A percentile compares a stretch with the other conserved stretches of the same genome.
phyloP scores from a whole-genome alignment of 2,329 filamentous ascomycete genomes.

The Cladosporium sp. region DNA sequence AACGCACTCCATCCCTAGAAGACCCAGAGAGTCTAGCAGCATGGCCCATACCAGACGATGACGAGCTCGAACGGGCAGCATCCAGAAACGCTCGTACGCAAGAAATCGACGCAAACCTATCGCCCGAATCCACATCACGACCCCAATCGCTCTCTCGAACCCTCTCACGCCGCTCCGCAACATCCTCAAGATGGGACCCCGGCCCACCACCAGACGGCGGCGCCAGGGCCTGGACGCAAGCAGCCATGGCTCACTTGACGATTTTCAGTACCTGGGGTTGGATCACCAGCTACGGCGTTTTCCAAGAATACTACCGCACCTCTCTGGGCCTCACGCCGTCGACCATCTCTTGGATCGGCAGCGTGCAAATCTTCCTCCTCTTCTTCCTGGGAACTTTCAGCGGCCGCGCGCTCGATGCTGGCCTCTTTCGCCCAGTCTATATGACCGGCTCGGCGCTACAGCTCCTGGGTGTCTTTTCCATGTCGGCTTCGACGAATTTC shows the following conservation, averaged over 20 bases:
- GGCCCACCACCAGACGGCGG: conserved; percentile 42
- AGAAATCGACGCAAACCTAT: neutral
- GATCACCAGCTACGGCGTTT: conserved; percentile 13
- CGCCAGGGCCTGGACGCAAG: conserved; percentile 32
- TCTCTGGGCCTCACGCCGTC: conserved; percentile 34
- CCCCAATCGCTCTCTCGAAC: conserved; percentile 17
- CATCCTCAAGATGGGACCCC: conserved; percentile 26
- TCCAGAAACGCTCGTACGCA: conserved; percentile 1
- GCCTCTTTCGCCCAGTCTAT: conserved; percentile 44
- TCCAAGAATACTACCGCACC: conserved; percentile 43
- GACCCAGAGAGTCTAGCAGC: conserved; percentile 6
- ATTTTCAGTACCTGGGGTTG: conserved; percentile 30
- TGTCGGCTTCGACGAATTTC: conserved; percentile 45
- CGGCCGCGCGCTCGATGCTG: conserved; percentile 49
- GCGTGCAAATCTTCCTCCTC: conserved; percentile 49
- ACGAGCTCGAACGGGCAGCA: conserved; percentile 5
- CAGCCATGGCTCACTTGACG: conserved; percentile 25
- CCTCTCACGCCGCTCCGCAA: conserved; percentile 23
- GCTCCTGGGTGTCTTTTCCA: conserved; percentile 50
- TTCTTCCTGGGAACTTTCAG: conserved; percentile 49
- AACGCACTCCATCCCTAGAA: neutral
- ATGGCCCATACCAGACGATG: conserved; percentile 13
- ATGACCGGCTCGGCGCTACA: conserved; percentile 42
- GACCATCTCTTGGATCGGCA: conserved; percentile 51
- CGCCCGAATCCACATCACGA: neutral